Evolutionary conservation across 495 filamentous ascomycete species (phyloP).

Genomic region (Friedmanniomyces simplex): DNA sequence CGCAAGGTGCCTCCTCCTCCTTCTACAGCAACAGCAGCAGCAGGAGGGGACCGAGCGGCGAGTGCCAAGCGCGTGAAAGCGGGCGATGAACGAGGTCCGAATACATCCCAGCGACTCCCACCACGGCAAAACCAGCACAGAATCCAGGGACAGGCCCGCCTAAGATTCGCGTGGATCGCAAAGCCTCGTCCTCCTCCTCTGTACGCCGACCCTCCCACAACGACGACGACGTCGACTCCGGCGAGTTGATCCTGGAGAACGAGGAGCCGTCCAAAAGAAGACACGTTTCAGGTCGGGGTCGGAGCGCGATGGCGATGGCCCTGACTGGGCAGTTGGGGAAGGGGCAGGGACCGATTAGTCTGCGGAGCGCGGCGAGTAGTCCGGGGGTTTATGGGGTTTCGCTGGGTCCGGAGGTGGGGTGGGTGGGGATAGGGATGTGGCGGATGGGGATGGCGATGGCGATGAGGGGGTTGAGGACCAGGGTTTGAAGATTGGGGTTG

Average conservation of each 20-base stretch:
- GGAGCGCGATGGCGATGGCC: slow-evolving; percentile 11
- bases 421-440: too few relatives aligned
- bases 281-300: not conserved
- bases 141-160: slow-evolving; percentile 1
- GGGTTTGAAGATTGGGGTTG: too few relatives aligned
- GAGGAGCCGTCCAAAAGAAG: slow-evolving; percentile 7
- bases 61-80: slow-evolving; percentile 11
- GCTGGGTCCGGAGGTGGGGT: not conserved
- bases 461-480: too few relatives aligned
- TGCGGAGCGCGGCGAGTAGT: slow-evolving; percentile 8
- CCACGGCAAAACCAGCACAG: not conserved
- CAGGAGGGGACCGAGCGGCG: not conserved
- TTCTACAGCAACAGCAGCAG: too few relatives aligned
- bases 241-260: slow-evolving; percentile 16
- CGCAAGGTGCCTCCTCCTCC: slow-evolving; percentile 8
- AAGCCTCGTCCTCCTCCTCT: too few relatives aligned
- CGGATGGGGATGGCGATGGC: too few relatives aligned
- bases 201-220: not conserved
- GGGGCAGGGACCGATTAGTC: slow-evolving; percentile 7
- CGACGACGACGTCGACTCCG: slow-evolving; percentile 4
- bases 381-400: not conserved
- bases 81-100: not conserved
- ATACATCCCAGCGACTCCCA: not conserved
- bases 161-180: slow-evolving; percentile 9
- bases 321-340: slow-evolving; percentile 4